phyloP scores from a whole-genome alignment of 805 yeast species.

The Lipomyces orientalis region DNA sequence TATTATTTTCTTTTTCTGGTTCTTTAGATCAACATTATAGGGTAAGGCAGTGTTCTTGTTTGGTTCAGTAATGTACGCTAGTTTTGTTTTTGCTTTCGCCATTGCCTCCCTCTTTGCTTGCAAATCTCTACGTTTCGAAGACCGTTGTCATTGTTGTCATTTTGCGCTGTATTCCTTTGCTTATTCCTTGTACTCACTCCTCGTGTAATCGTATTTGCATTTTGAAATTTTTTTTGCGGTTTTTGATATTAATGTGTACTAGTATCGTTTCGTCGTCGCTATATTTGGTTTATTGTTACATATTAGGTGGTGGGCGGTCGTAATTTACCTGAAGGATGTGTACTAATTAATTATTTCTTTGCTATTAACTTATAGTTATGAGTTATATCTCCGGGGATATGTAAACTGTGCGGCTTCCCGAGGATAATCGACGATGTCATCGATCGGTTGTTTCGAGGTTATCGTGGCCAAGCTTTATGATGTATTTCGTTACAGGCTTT shows the following conservation, averaged over 20 bases:
- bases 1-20: not conserved
- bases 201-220: not conserved
- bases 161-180: not conserved
- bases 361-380: no score
- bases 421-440: no score
- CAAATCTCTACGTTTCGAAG: not conserved
- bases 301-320: not conserved
- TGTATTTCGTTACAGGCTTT: not conserved
- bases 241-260: not conserved
- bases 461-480: not conserved
- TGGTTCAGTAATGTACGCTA: not conserved
- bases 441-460: not conserved
- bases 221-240: not conserved
- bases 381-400: not conserved
- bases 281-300: not conserved
- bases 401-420: not conserved
- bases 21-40: not conserved
- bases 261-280: not conserved
- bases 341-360: not conserved
- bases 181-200: not conserved
- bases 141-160: not conserved
- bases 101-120: not conserved
- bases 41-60: not conserved
- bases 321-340: not conserved
- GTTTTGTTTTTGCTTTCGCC: not conserved